Evolutionary conservation across 768 basidiomycete species (phyloP).

Genomic region (Fistulinella prunicolor): DNA sequence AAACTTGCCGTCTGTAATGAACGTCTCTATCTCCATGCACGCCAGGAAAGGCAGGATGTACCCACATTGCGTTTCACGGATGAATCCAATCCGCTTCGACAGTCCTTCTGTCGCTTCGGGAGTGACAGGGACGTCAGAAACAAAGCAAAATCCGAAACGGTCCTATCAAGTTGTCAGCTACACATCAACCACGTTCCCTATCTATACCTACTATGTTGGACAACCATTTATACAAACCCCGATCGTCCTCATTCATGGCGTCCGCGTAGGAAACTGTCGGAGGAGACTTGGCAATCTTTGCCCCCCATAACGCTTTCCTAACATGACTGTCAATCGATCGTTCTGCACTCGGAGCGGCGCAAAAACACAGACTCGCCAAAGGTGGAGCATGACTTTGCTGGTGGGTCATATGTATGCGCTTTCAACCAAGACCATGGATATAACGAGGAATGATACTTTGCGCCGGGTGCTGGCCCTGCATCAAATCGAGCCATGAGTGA

Average conservation of each 20-base stretch:
- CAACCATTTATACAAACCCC: constrained; percentile 78
- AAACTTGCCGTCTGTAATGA: constrained; percentile 76
- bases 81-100: constrained; percentile 74
- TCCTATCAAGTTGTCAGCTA: constrained; percentile 47
- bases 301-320: constrained; percentile 78
- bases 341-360: neutral
- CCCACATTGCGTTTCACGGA: constrained; percentile 79
- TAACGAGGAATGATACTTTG: constrained; percentile 66
- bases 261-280: constrained; percentile 74
- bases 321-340: neutral
- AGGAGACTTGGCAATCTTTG: constrained; percentile 67
- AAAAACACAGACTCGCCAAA: constrained; percentile 43
- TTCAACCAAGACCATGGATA: constrained; percentile 89
- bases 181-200: neutral
- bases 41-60: constrained; percentile 2
- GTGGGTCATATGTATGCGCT: constrained; percentile 78
- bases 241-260: constrained; percentile 62
- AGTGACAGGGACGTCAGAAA: constrained; percentile 75
- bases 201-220: constrained; percentile 61
- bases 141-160: constrained; percentile 84
- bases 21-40: constrained; percentile 35
- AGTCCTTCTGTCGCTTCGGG: constrained; percentile 84
- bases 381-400: constrained; percentile 26
- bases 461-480: constrained; percentile 24
- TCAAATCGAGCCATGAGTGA: neutral